Base-by-base conservation (phyloP, 257 asterid genomes). In the Paraleonurus japonicus region DNA sequence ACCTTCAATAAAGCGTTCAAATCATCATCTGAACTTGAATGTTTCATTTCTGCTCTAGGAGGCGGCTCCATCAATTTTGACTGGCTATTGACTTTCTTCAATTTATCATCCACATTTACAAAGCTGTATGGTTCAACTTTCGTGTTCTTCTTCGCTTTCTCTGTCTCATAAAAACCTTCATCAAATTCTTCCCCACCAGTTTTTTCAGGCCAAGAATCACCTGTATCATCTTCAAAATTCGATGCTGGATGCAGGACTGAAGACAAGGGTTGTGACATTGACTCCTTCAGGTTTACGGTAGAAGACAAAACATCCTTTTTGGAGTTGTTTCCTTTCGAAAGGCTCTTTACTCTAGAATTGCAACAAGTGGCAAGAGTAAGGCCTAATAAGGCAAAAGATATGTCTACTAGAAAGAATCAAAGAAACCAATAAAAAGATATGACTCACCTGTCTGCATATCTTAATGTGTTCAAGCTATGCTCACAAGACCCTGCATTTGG, bases 401-500 rank as follows among this genome's bases (percentile, higher is more conserved):
- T 15, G 32, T 24, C 16, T 43, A 64, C 16, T 20, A 37, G 67
- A 30, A 7, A 24, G 12, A 15, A 70, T 33, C n/a, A 30, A 7
- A 24, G 12, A 15, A 70, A 43, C n/a, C 37, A 4, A 23, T 39
- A 16, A 30, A 35, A 77, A 7, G 45, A 48, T 26, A 32, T 54
- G 47, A 50, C 67, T 22, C 43, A 91, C 98, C 97, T 89, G 87
- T 94, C 98, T 0, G 98, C 97, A 68, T 94, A 94, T 94, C 98
- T 79, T 80, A 94, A 83, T 8, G 98, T 94, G 85, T 94, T 94
- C 80, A 94, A 80, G 17, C 97, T 85, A 76, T 94, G 98, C 78
- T 94, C 98, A 74, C 96, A 94, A 12, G 96, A 94, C 79, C 98
- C 97, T 9, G 97, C 73, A 54, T 86, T 87, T 23, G 98, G 97